Base-by-base conservation (phyloP, 352 stramenopile genomes). In the Phytophthora pini region DNA sequence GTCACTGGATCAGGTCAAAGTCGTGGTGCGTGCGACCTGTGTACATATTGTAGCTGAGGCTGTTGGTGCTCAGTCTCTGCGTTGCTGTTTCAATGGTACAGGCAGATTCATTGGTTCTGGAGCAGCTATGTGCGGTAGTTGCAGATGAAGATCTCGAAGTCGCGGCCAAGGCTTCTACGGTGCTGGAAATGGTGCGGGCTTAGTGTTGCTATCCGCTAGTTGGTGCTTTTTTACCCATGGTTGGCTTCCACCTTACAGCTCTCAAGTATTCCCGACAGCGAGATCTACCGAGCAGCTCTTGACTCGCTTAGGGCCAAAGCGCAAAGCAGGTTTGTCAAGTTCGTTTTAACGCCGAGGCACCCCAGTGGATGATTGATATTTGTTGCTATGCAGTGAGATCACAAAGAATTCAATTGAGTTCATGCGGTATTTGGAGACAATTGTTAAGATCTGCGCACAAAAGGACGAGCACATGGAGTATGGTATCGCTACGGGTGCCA, bases 361-460 rank as follows among this genome's bases (percentile, higher is more conserved):
- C 10, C 8, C 31, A 36, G 8, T 6, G 13, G 6, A n/a, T 15
- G 50, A 38, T 36, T 68, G 40, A 69, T 41, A 10, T 9, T 29
- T 76, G 13, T 31, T 49, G 12, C 38, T 52, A 29, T 32, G 13
- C 17, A 88, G 79, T 58, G 73, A 73, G 12, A 75, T 82, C 46
- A 57, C 53, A 1, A 45, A 69, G 56, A 92, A 72, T 44, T 93
- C 84, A 4, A 74, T 92, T 13, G 80, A 92, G 52, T 93, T 81
- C 47, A 88, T 94, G 75, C 82, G 88, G 17, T 92, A 89, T 47
- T 61, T 95, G 12, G 88, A 94, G 56, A 76, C 73, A 4, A 89
- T 93, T 22, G 84, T 85, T 0, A 79, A 74, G 40, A 79, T 93
- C 44, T 87, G 80, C 20, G 65, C 79, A 17, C 76, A 90, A 57